These are phyloP conservation scores for Arabidopsis suecica DNA, from an alignment of 345 rosid genomes.

Conservation along the genomic window DNA sequence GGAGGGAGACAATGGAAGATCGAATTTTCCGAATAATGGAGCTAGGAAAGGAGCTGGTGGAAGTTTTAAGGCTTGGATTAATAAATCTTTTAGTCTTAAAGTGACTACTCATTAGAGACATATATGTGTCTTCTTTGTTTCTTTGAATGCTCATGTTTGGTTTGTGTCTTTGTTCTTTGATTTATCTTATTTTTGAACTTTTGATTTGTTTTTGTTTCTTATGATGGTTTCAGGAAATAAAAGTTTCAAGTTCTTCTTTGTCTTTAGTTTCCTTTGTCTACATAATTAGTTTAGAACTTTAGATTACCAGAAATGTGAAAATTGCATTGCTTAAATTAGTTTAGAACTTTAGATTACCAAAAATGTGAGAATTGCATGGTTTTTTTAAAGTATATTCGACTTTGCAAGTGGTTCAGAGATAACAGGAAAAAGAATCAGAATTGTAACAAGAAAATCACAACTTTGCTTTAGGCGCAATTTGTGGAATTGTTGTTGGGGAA, in stretches of 20 bases:
- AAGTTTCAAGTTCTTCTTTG: constrained; percentile 25
- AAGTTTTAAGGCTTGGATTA: constrained; percentile 79
- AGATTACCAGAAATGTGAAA: constrained; percentile 32
- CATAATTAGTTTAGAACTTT: background rate
- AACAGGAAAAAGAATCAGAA: background rate
- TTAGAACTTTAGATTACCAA: background rate
- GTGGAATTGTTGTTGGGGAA: constrained; percentile 13
- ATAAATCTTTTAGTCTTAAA: constrained; percentile 64
- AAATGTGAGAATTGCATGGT: constrained; percentile 48
- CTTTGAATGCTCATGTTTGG: constrained; percentile 2
- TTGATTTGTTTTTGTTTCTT: constrained; percentile 3
- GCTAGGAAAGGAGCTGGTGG: constrained; percentile 52
- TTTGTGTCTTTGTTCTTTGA: constrained; percentile 18
- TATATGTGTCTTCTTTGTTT: no score
- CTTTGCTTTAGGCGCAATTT: constrained; percentile 7
- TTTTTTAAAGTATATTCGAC: background rate
- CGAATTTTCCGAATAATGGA: constrained; percentile 40
- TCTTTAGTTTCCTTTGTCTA: background rate
- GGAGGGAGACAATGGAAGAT: constrained; percentile 50
- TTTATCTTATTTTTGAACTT: constrained; percentile 18
- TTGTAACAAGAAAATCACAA: background rate
- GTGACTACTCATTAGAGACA: constrained; percentile 47
- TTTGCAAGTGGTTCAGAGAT: background rate
- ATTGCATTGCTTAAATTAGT: constrained; percentile 39
- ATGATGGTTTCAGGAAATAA: constrained; percentile 12